A percentile compares a stretch with the other conserved stretches of the same genome.
phyloP scores from a whole-genome alignment of 2,329 filamentous ascomycete genomes.

The Diaporthe sp. region DNA sequence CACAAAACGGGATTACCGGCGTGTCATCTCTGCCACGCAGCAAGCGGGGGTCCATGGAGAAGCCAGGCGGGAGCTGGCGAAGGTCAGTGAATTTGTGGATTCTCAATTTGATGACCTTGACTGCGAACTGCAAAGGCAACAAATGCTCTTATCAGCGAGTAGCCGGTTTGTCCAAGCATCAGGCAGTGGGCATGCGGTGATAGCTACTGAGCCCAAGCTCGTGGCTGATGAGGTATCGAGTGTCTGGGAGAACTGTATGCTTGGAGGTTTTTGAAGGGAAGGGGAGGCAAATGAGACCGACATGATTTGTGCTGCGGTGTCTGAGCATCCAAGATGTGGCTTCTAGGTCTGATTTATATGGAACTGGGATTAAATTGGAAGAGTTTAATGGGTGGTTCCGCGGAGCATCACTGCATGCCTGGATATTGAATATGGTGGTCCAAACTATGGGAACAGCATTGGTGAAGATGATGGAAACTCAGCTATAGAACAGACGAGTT shows the following conservation, averaged over 20 bases:
- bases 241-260: neutral
- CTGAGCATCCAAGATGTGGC: no score
- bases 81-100: neutral
- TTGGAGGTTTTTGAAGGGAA: neutral
- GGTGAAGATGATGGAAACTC: no score
- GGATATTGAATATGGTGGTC: no score
- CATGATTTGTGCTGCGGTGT: no score
- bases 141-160: slow-evolving; percentile 19
- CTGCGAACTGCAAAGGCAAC: neutral
- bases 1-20: neutral
- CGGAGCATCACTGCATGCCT: no score
- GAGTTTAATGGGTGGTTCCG: no score
- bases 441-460: no score
- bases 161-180: slow-evolving; percentile 4
- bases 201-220: neutral
- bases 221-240: slow-evolving; percentile 1
- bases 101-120: neutral
- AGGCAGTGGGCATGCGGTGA: slow-evolving; percentile 9
- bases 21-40: neutral
- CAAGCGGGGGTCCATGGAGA: neutral
- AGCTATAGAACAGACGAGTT: no score
- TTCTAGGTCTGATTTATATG: no score
- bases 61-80: neutral
- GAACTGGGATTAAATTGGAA: no score
- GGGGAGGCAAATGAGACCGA: no score